These are phyloP conservation scores for Ceratobasidium sp. DNA, from an alignment of 1,284 basidiomycete genomes.

Conservation along the genomic window DNA sequence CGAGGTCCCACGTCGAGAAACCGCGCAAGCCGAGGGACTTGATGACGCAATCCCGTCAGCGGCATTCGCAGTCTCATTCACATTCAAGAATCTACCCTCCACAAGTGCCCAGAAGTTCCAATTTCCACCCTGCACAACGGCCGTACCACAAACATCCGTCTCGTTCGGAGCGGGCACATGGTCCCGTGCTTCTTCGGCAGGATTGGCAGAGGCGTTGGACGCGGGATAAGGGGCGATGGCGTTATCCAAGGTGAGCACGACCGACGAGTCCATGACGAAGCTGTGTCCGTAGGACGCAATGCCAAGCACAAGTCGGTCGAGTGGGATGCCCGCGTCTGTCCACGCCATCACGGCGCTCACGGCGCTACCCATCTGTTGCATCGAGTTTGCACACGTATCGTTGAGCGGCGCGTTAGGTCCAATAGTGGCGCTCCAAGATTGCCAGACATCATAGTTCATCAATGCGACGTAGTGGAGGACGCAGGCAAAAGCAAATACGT, in stretches of 20 bases:
- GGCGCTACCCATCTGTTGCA: conserved; percentile 32
- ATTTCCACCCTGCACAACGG: conserved; percentile 61
- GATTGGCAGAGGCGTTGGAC: conserved; percentile 63
- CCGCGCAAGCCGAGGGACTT: conserved; percentile 65
- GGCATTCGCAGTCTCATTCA: conserved; percentile 62
- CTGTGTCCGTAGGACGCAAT: conserved; percentile 57
- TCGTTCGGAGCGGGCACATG: conserved; percentile 57
- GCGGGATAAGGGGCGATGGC: conserved; percentile 59
- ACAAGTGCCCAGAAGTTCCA: conserved; percentile 74
- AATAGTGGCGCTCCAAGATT: conserved; percentile 56
- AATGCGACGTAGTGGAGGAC: conserved; percentile 65
- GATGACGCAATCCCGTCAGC: conserved; percentile 68
- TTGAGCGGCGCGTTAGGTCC: conserved; percentile 65
- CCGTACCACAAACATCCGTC: conserved; percentile 67
- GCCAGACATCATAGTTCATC: conserved; percentile 68
- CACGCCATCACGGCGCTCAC: conserved; percentile 60
- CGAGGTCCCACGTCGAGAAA: conserved; percentile 75
- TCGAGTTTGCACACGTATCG: conserved; percentile 61
- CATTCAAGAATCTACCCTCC: conserved; percentile 65
- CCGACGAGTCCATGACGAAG: neutral
- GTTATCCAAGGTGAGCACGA: conserved; percentile 23
- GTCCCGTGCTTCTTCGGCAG: conserved; percentile 72
- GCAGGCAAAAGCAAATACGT: conserved; percentile 62
- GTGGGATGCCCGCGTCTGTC: conserved; percentile 63
- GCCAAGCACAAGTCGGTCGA: conserved; percentile 64